Evolutionary conservation across 2,329 filamentous ascomycete genomes (phyloP), one percentile per base, ranked within the genome.

Genomic region (Neofusicoccum umdonicola): DNA sequence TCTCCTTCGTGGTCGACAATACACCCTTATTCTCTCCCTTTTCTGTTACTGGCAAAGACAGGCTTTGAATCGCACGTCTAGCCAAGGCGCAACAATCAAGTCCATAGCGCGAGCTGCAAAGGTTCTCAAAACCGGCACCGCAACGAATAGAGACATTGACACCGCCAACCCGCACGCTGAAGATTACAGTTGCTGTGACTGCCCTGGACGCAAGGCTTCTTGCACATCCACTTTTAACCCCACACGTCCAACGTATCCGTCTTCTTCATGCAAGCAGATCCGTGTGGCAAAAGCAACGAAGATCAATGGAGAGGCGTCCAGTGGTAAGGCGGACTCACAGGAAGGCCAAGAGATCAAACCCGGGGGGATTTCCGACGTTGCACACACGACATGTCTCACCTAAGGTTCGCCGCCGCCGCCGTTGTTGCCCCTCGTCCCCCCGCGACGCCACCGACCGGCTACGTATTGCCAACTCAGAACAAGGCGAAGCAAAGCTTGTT

Each of bases 71-170:
- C n/a, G 12, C 39, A 44, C 39, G 56, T 60, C 56, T 47, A 60
- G 42, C 42, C 44, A 60, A 13, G 27, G 42, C 27, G 8, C 9
- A 45, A 35, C 44, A 19, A 15, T 37, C 27, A 60, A 37, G 41
- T 47, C 56, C 4, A 47, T 47, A 60, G 56, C 31, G 56, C 27
- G 31, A 35, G 27, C 41, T 60, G 54, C 13, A 8, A 4, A 22
- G 22, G 17, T 17, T 31, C 7, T 11, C 19, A 31, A 35, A 47
- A 19, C 42, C 31, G 15, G 54, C 42, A 8, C 9, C 56, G 42
- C 56, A 22, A 47, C 41, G 42, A 60, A 60, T 47, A 60, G 56
- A 60, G 56, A 35, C 56, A 47, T 60, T 47, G 56, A 19, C 19
- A 47, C 41, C 11, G 13, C 12, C 27, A 45, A 39, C 37, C 37